A percentile compares a stretch with the other conserved stretches of the same genome.
These are phyloP conservation scores for Fusarium hostae DNA, from an alignment of 2,329 filamentous ascomycete species.

Conservation along the genomic window DNA sequence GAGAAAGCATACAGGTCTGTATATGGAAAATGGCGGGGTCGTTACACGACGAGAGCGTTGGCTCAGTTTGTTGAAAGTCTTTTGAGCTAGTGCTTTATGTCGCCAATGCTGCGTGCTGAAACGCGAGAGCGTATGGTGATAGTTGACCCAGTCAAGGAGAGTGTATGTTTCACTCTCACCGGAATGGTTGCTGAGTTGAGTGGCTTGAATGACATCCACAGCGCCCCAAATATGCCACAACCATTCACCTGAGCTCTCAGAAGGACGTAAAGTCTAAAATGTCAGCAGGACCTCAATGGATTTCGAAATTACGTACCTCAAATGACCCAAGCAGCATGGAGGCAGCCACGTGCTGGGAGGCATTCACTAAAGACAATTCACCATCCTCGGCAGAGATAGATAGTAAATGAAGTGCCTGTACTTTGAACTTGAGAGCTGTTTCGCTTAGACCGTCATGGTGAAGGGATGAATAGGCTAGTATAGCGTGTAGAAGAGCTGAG, in stretches of 20 bases:
- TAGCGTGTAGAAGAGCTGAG: constrained; percentile 24
- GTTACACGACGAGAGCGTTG: neutral
- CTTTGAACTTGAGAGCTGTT: constrained; percentile 26
- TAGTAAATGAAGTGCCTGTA: constrained; percentile 22
- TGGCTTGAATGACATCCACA: constrained; percentile 25
- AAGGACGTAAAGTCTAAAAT: constrained; percentile 15
- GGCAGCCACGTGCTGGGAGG: constrained; percentile 34
- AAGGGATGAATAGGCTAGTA: constrained; percentile 34
- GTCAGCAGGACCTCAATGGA: neutral
- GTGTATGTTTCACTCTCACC: neutral
- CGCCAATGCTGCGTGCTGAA: constrained; percentile 39
- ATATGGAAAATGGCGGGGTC: neutral
- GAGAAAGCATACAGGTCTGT: constrained; percentile 14
- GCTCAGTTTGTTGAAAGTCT: rapidly evolving
- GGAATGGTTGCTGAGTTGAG: neutral
- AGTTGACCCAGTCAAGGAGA: constrained; percentile 38
- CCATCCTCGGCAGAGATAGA: neutral
- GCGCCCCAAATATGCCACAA: constrained; percentile 32
- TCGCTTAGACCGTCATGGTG: constrained; percentile 10
- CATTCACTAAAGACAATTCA: neutral
- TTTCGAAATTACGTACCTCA: constrained; percentile 13
- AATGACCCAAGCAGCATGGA: constrained; percentile 38
- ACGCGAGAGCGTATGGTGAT: constrained; percentile 31
- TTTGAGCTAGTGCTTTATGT: neutral
- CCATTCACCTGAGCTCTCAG: constrained; percentile 37